A percentile compares a stretch with the other conserved stretches of the same genome.
These are phyloP conservation scores for Cyclotella sp. DNA, from an alignment of 108 stramenopile genomes.

Conservation along the genomic window DNA sequence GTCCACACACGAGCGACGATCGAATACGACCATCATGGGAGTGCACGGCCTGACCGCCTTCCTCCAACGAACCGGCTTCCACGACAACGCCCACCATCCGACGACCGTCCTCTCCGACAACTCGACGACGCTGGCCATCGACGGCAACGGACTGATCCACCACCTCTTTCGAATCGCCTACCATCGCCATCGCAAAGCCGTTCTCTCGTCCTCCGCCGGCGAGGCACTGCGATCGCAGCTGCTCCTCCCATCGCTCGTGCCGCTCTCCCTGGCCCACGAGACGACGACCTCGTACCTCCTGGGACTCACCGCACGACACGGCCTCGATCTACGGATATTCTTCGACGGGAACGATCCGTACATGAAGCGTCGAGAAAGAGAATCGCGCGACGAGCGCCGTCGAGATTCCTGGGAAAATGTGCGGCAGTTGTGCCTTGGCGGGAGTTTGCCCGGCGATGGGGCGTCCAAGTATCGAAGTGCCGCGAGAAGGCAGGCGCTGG, in stretches of 20 bases:
- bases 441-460: conserved; percentile 35
- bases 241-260: conserved; percentile 60
- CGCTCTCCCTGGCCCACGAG: conserved; percentile 49
- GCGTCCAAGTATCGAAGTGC: conserved; percentile 36
- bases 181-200: conserved; percentile 32
- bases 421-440: conserved; percentile 55
- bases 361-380: conserved; percentile 45
- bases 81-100: neutral
- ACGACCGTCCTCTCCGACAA: conserved; percentile 29
- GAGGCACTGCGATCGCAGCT: conserved; percentile 11
- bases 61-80: conserved; percentile 17
- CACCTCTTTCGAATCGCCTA: conserved; percentile 63
- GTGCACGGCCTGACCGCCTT: conserved; percentile 29
- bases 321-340: conserved; percentile 45
- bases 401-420: conserved; percentile 50
- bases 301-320: conserved; percentile 27
- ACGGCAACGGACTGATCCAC: conserved; percentile 71
- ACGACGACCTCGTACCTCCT: conserved; percentile 54
- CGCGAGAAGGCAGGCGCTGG: conserved; percentile 23
- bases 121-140: conserved; percentile 56
- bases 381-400: conserved; percentile 30
- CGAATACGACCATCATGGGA: too few relatives aligned
- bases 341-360: conserved; percentile 65
- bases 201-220: conserved; percentile 24
- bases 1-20: too few relatives aligned